These are phyloP conservation scores for Cytauxzoon felis DNA, from an alignment of 169 alveolate species.

Conservation along the genomic window DNA sequence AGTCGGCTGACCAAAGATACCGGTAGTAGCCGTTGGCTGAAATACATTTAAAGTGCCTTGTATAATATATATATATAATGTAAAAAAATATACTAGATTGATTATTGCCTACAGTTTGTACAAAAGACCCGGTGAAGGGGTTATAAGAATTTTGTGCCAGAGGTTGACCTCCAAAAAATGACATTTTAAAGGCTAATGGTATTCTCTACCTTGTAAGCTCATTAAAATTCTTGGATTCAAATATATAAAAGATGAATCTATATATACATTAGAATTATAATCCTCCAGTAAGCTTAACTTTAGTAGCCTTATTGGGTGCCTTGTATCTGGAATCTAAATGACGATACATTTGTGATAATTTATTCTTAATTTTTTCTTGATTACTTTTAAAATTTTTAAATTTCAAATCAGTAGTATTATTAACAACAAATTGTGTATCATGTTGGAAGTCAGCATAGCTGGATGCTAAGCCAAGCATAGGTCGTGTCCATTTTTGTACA, in stretches of 20 bases:
- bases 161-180: constrained; percentile 2
- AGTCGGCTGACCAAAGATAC: too few species aligned
- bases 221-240: too few species aligned
- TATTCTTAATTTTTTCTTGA: constrained; percentile 55
- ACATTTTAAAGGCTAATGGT: too few species aligned
- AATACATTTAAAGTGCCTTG: not conserved
- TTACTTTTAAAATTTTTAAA: constrained; percentile 16
- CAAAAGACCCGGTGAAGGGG: constrained; percentile 13
- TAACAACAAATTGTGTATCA: constrained; percentile 10
- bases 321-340: constrained; percentile 41
- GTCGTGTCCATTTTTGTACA: constrained; percentile 80
- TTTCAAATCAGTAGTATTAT: not conserved
- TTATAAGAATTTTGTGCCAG: constrained; percentile 4
- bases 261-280: not conserved
- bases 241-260: not conserved
- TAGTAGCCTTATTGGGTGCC: constrained; percentile 52
- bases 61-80: not conserved
- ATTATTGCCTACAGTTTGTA: not conserved
- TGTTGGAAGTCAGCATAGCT: constrained; percentile 60
- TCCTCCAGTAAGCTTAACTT: constrained; percentile 49
- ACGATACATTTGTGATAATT: constrained; percentile 51
- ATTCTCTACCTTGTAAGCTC: too few species aligned
- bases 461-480: constrained; percentile 73
- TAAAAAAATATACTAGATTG: not conserved
- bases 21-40: too few species aligned